Evolutionary conservation across 371 early-diverging fungal genomes (phyloP).

Genomic region (Apophysomyces ossiformis): DNA sequence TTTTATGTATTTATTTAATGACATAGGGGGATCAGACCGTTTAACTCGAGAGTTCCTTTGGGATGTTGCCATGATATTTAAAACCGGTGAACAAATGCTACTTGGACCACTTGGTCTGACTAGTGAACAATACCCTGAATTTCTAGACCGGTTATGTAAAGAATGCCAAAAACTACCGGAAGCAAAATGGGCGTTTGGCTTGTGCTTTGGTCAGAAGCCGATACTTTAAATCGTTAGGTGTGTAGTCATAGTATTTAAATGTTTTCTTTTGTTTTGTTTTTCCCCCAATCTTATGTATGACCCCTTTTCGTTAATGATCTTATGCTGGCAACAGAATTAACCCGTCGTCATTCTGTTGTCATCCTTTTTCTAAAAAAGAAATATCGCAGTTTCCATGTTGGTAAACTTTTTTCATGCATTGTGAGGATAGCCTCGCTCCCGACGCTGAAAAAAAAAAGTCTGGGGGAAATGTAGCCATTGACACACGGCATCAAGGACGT

Average conservation of each 20-base stretch:
- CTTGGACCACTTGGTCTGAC: conserved; percentile 23
- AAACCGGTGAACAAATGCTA: conserved; percentile 27
- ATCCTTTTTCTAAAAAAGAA: too few species aligned
- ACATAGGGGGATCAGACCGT: conserved; percentile 18
- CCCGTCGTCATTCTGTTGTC: too few species aligned
- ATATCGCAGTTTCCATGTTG: too few species aligned
- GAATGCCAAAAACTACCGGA: conserved; percentile 24
- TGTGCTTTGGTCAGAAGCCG: conserved; percentile 21
- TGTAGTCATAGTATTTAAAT: too few species aligned
- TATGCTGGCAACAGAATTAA: background rate
- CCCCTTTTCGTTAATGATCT: background rate
- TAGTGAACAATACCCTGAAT: conserved; percentile 20
- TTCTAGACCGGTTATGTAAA: conserved; percentile 18
- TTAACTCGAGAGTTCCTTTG: conserved; percentile 25
- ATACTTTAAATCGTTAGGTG: background rate
- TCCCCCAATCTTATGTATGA: background rate
- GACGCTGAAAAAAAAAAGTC: too few species aligned
- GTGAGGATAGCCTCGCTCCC: too few species aligned
- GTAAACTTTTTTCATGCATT: too few species aligned
- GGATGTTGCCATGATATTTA: conserved; percentile 24
- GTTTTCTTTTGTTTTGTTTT: too few species aligned
- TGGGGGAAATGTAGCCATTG: too few species aligned
- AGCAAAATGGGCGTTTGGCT: conserved; percentile 21
- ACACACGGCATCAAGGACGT: too few species aligned
- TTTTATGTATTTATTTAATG: too few species aligned